These are phyloP conservation scores for Starmerella khaoyaiensis DNA, from an alignment of 805 yeast genomes.

Conservation along the genomic window DNA sequence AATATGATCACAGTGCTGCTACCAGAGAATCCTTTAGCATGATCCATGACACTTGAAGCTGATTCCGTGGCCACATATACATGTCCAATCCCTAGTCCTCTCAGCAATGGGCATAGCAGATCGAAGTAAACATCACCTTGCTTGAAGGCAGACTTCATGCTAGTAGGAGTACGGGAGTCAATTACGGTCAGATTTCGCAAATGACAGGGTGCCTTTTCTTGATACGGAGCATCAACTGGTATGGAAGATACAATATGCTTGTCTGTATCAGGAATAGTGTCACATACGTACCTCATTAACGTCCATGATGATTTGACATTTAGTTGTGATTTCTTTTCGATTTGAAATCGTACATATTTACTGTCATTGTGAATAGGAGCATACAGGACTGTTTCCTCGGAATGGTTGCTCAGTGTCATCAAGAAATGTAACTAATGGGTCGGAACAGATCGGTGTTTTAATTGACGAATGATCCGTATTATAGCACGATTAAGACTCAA, in stretches of 20 bases:
- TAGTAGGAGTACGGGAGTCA: constrained; percentile 27
- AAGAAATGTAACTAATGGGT: no score
- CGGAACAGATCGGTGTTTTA: no score
- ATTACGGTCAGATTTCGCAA: constrained; percentile 26
- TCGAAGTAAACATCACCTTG: constrained; percentile 22
- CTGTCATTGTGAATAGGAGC: constrained; percentile 9
- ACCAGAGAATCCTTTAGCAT: constrained; percentile 24
- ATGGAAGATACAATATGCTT: constrained; percentile 9
- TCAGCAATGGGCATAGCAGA: constrained; percentile 27
- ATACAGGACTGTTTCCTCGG: not conserved
- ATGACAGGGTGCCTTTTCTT: constrained; percentile 18
- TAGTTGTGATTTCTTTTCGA: constrained; percentile 1
- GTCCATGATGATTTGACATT: constrained; percentile 7
- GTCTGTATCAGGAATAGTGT: constrained; percentile 4
- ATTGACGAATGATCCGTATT: no score
- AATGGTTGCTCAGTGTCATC: no score
- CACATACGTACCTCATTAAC: constrained; percentile 7
- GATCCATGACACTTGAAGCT: constrained; percentile 24
- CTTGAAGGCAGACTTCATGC: constrained; percentile 5
- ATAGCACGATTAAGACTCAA: no score
- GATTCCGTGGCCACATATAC: constrained; percentile 28
- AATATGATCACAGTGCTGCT: constrained; percentile 43
- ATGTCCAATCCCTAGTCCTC: constrained; percentile 26
- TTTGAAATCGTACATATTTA: constrained; percentile 10
- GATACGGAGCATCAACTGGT: constrained; percentile 10